Percentiles rank a stretch among this genome's conserved stretches.
Conservation (phyloP, 768 basidiomycete species). For the Trichaptum fuscoviolaceum region DNA sequence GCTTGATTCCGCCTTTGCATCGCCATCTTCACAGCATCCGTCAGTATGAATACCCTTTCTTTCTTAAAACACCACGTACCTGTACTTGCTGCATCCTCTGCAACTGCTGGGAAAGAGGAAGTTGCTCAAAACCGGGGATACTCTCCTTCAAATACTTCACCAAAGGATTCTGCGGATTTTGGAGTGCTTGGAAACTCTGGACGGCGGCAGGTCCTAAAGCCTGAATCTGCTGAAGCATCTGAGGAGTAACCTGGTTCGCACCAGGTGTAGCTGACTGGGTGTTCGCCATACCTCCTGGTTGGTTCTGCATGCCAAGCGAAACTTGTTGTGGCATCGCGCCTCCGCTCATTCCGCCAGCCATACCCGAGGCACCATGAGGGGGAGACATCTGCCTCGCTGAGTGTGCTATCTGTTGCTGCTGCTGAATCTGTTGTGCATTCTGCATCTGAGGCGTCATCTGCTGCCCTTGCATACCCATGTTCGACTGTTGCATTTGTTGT, state of each 20-base stretch:
- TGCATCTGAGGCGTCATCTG: conserved; percentile 4
- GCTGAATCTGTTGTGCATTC: conserved; percentile 9
- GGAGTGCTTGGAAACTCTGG: conserved; percentile 44
- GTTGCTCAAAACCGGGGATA: conserved; percentile 47
- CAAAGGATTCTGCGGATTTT: conserved; percentile 51
- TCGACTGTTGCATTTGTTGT: conserved; percentile 22
- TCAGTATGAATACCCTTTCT: conserved; percentile 20
- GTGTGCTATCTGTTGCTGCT: conserved; percentile 11
- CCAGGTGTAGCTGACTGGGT: conserved; percentile 9
- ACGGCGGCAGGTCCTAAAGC: conserved; percentile 31
- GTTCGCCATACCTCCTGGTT: conserved; percentile 5
- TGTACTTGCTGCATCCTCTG: conserved; percentile 52
- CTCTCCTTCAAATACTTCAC: conserved; percentile 47
- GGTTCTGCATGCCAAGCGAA: conserved; percentile 1
- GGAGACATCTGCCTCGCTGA: conserved; percentile 41
- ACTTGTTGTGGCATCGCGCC: conserved; percentile 17
- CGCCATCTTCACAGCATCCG: conserved; percentile 18
- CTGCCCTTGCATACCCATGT: conserved; percentile 9
- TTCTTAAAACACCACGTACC: conserved; percentile 31
- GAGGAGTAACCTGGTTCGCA: conserved; percentile 10
- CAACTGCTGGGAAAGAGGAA: conserved; percentile 51
- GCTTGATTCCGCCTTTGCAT: conserved; percentile 11
- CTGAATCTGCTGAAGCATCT: conserved; percentile 17
- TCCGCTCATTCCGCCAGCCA: conserved; percentile 16
- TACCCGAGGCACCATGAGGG: conserved; percentile 16